Base-by-base conservation (phyloP, 306 rosid species). In the Canavalia ensiformis region DNA sequence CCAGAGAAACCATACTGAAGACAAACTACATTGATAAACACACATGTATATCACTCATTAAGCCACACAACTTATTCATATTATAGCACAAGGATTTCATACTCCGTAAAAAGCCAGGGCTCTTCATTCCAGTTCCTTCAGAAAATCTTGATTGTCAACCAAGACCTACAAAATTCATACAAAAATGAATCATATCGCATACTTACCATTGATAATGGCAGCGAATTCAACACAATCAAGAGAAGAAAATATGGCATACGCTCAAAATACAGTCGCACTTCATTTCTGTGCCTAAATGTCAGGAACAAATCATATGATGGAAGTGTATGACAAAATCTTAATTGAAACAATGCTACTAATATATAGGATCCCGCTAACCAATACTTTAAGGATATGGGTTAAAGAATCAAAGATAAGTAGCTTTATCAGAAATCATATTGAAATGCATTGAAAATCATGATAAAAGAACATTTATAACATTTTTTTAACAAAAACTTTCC, bases 71-170 rank as follows among this genome's bases (percentile, higher is more conserved):
- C 64, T 90, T 90, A 86, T 88, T 89, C 58, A 63, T 56, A 83
- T 31, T 8, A 63, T 55, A 78, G 64, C 66, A 74, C 4, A 8
- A 45, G 52, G 59, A 42, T 72, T 34, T 59, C 51, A 56, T 50
- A 56, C 44, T 46, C 56, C 9, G 35, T 29, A n/a, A 51, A 64
- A 30, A 30, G 76, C 9, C 54, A 33, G 5, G 56, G 68, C 68
- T 65, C 83, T 79, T 86, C 85, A 80, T 76, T 88, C 85, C 69
- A 91, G 88, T 83, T 95, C 99, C 91, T 88, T 95, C 75, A 88
- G 89, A 51, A 95, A 95, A 60, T 95, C 98, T 79, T 68, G 86
- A 58, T 95, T 93, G 93, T 95, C 99, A 68, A 93, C 98, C 82
- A 95, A 84, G 51, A 92, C 98, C 99, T 95, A 62, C 85, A 49